Conservation (phyloP, 2,329 filamentous ascomycete species). For the Pyrenophora teres region DNA sequence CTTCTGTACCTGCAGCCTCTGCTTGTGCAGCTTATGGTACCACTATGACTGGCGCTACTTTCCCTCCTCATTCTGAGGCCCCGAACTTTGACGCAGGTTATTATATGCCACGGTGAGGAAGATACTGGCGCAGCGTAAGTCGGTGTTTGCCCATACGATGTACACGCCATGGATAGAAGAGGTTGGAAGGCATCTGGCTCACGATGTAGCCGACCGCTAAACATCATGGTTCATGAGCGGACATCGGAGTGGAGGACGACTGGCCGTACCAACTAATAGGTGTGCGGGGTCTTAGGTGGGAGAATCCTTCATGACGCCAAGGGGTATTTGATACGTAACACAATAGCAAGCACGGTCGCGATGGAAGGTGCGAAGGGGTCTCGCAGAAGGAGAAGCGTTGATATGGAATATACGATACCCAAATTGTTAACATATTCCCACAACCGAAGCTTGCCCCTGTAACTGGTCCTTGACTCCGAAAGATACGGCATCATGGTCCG, state of each 20-base stretch:
- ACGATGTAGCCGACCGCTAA: background rate
- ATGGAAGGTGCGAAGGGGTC: background rate
- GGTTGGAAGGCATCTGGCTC: background rate
- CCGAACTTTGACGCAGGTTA: slow-evolving; percentile 6
- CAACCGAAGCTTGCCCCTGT: too few species aligned
- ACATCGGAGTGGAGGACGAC: background rate
- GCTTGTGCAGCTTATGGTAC: slow-evolving; percentile 7
- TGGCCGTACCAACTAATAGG: too few species aligned
- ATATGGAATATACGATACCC: background rate
- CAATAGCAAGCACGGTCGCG: too few species aligned
- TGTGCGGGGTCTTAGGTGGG: too few species aligned
- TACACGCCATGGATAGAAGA: too few species aligned
- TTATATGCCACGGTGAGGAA: slow-evolving; percentile 3
- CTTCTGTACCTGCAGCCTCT: background rate
- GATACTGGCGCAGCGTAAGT: background rate
- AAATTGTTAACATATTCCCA: too few species aligned
- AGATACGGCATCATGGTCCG: background rate
- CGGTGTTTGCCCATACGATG: background rate
- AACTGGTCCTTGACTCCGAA: background rate
- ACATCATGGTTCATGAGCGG: background rate
- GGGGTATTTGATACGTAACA: too few species aligned
- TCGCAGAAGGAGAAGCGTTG: background rate
- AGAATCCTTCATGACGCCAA: too few species aligned
- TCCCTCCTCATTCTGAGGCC: background rate
- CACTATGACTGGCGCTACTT: background rate